Base-by-base conservation (phyloP, 352 stramenopile species). In the Pythium volutum region DNA sequence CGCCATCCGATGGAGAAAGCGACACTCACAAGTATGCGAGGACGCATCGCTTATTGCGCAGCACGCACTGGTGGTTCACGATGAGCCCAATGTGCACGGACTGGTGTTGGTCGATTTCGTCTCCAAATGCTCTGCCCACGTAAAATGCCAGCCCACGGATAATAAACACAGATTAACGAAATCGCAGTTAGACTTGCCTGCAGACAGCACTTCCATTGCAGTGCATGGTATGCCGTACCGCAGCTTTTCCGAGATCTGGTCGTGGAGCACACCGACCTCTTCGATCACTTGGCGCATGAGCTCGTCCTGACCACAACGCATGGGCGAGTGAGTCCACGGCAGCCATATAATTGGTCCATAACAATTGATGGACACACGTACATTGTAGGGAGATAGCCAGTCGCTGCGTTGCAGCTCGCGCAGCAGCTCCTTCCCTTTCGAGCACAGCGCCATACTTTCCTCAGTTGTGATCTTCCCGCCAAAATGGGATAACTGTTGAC, bases 351-450 rank as follows among this genome's bases (percentile, higher is more conserved):
- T 34, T 48, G 7, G 8, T 25, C 18, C 41, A 48, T 27, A 26
- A 16, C 22, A 25, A 31, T 45, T 49, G 36, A 26, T 42, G 23
- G 41, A 10, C 7, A 6, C 26, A 70, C 81, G 53, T 68, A 93
- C 91, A 67, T 97, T 97, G 75, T 96, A 97, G 4, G 88, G 79
- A 15, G 91, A 88, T 38, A 97, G 66, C 91, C 91, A 97, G 69
- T 97, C 88, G 68, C 89, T 97, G 22, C 88, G 88, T 74, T 89
- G 77, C 45, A 97, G 74, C 74, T 97, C 91, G 51, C 86, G 84
- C 56, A 97, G 70, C 39, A 97, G 71, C 69, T 97, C 87, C 59
- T 80, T 87, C 11, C 76, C 84, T 60, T 92, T 93, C 27, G 77
- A 53, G 55, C 87, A 91, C 59, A 93, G 62, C 59, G 79, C 76